These are phyloP conservation scores for Croton setiger DNA, from an alignment of 441 rosid species.

Conservation along the genomic window DNA sequence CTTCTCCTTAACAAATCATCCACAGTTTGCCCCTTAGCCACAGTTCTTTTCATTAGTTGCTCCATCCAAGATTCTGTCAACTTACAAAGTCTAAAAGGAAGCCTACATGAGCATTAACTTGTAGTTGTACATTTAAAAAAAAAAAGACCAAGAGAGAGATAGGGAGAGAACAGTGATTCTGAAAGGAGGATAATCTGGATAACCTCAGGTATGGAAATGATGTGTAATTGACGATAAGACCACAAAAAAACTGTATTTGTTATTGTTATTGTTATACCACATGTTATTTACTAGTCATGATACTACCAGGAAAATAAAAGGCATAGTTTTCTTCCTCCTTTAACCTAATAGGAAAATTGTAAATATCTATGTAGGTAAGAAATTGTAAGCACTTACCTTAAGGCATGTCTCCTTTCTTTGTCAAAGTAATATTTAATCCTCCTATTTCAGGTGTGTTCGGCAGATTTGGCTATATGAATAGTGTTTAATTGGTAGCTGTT, in stretches of 20 bases:
- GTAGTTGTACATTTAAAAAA: background rate
- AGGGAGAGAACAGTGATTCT: background rate
- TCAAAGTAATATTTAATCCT: background rate
- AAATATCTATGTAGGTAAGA: background rate
- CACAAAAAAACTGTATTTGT: too few species aligned
- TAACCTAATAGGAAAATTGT: background rate
- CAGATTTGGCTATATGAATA: too few species aligned
- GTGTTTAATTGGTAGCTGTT: too few species aligned
- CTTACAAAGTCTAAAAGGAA: conserved; percentile 67
- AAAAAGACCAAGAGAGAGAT: too few species aligned
- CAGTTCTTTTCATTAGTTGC: conserved; percentile 90
- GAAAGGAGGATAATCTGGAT: conserved; percentile 2
- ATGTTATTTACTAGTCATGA: too few species aligned
- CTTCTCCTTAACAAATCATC: conserved; percentile 95
- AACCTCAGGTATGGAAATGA: background rate
- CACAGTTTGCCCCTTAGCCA: conserved; percentile 84
- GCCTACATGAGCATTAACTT: conserved; percentile 14
- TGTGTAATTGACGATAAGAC: too few species aligned
- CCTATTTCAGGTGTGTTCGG: background rate
- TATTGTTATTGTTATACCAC: too few species aligned
- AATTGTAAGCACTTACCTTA: background rate
- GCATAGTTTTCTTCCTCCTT: too few species aligned
- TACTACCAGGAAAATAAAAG: too few species aligned
- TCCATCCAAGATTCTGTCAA: conserved; percentile 95
- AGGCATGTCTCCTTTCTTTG: background rate